Conservation (phyloP, 257 asterid genomes). For the Ilex asprella region DNA sequence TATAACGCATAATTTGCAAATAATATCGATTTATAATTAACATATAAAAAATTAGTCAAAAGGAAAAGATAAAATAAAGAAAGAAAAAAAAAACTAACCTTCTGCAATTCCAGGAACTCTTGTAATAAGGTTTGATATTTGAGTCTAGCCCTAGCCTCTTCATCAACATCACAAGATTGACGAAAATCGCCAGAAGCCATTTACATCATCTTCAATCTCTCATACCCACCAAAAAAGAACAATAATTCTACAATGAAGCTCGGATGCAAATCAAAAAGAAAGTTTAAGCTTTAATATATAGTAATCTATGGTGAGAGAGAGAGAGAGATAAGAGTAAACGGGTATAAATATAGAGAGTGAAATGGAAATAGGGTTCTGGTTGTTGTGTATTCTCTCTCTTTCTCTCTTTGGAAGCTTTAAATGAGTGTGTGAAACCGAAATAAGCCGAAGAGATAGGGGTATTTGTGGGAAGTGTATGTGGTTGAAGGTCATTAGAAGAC, state of each 20-base stretch:
- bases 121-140: constrained; percentile 39
- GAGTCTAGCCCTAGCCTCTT: constrained; percentile 22
- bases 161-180: constrained; percentile 20
- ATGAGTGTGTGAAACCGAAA: background rate
- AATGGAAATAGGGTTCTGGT: constrained; percentile 5
- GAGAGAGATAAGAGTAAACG: background rate
- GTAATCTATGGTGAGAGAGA: background rate
- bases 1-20: background rate
- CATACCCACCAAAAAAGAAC: background rate
- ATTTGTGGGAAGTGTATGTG: constrained; percentile 29
- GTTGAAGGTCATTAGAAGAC: constrained; percentile 34
- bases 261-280: constrained; percentile 13
- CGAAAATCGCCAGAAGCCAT: constrained; percentile 26
- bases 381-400: background rate
- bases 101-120: constrained; percentile 46
- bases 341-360: background rate
- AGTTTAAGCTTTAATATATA: background rate
- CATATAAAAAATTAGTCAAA: background rate
- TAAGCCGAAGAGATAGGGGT: constrained; percentile 11
- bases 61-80: background rate
- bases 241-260: constrained; percentile 3
- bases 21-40: too few species aligned
- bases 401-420: background rate
- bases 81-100: constrained; percentile 22
- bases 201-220: constrained; percentile 29